phyloP scores from a whole-genome alignment of 805 yeast species.

The Grigorovia jiainica region DNA sequence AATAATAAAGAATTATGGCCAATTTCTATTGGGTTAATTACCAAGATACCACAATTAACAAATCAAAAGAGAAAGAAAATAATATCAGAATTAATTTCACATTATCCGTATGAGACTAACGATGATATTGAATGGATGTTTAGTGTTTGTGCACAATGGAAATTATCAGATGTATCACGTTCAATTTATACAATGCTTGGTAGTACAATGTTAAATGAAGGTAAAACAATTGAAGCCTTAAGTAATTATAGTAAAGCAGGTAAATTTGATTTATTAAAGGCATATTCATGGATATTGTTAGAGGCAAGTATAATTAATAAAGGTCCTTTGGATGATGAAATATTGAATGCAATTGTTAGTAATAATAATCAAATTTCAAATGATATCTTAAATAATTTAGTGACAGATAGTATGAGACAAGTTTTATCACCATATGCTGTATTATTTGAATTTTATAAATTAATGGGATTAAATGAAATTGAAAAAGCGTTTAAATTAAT shows the following conservation, averaged over 20 bases:
- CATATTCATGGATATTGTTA: conserved; percentile 50
- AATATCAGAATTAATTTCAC: conserved; percentile 50
- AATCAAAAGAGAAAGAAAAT: conserved; percentile 28
- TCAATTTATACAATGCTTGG: conserved; percentile 44
- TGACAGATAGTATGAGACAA: conserved; percentile 54
- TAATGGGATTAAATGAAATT: conserved; percentile 22
- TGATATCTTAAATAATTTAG: conserved; percentile 24
- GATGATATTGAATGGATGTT: conserved; percentile 77
- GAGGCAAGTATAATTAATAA: conserved; percentile 49
- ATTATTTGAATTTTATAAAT: conserved; percentile 40
- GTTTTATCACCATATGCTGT: conserved; percentile 65
- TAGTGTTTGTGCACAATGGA: conserved; percentile 60
- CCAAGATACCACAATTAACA: conserved; percentile 36
- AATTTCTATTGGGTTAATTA: conserved; percentile 58
- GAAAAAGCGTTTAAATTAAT: conserved; percentile 15
- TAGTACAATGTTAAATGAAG: conserved; percentile 40
- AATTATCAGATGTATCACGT: conserved; percentile 48
- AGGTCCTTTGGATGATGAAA: conserved; percentile 44
- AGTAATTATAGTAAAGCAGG: conserved; percentile 56
- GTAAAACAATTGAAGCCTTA: conserved; percentile 52
- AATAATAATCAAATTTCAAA: conserved; percentile 17
- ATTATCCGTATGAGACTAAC: conserved; percentile 50
- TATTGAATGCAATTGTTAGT: conserved; percentile 40
- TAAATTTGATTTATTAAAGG: conserved; percentile 41
- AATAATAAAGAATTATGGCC: conserved; percentile 45